Conservation (phyloP, 2,329 filamentous ascomycete genomes). For the Fusarium nanum region DNA sequence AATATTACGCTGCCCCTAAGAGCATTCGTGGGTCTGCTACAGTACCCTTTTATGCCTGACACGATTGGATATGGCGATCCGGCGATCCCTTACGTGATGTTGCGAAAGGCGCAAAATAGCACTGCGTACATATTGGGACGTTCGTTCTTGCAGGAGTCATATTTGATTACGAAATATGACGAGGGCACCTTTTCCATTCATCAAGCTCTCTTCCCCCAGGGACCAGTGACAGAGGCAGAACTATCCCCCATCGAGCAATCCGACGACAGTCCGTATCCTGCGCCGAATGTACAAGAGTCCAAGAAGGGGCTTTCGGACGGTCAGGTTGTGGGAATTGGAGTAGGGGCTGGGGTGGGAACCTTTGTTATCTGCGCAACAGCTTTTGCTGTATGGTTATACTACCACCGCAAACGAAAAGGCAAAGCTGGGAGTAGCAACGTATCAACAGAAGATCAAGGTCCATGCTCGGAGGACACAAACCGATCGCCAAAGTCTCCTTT, state of each 20-base stretch:
- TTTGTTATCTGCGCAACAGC: conserved; percentile 46
- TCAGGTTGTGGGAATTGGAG: conserved; percentile 60
- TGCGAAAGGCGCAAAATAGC: conserved; percentile 66
- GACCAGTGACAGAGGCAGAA: conserved; percentile 54
- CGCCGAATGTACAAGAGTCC: conserved; percentile 37
- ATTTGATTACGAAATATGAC: conserved; percentile 68
- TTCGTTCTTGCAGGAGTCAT: conserved; percentile 77
- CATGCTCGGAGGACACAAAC: conserved; percentile 49
- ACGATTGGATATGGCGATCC: conserved; percentile 58
- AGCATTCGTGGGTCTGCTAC: conserved; percentile 63
- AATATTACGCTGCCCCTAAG: conserved; percentile 66
- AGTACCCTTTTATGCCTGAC: conserved; percentile 61
- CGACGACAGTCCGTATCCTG: conserved; percentile 60
- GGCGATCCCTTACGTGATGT: conserved; percentile 71
- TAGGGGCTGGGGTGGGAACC: conserved; percentile 57
- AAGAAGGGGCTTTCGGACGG: conserved; percentile 52
- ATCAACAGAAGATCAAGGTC: conserved; percentile 53
- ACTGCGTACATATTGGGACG: conserved; percentile 72
- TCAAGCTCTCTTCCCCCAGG: conserved; percentile 64
- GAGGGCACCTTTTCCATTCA: conserved; percentile 64
- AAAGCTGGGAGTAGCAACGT: conserved; percentile 38
- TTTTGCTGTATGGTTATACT: conserved; percentile 51
- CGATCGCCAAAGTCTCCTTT: conserved; percentile 43
- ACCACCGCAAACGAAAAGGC: conserved; percentile 50
- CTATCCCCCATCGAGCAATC: conserved; percentile 58